Percentiles rank a stretch among this genome's conserved stretches.
phyloP scores from a whole-genome alignment of 2,329 filamentous ascomycete species.

The Periconia sp. region DNA sequence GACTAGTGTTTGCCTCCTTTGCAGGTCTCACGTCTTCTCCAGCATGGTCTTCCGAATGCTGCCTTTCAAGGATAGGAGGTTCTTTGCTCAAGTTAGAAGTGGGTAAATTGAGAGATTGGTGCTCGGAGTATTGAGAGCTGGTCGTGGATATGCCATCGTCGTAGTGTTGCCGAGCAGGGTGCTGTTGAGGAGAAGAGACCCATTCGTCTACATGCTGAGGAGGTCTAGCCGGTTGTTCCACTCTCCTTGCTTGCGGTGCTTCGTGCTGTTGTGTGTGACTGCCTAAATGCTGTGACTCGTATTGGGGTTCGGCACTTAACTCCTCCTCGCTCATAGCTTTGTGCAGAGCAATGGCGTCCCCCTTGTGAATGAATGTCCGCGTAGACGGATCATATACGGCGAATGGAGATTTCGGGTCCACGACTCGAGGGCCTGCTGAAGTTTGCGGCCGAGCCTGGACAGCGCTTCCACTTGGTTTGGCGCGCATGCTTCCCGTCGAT shows the following conservation, averaged over 20 bases:
- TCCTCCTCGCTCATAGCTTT: constrained; percentile 33
- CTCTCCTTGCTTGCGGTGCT: not conserved
- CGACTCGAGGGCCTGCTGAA: constrained; percentile 13
- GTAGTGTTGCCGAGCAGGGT: constrained; percentile 1
- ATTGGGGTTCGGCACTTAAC: constrained; percentile 7
- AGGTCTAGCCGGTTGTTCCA: constrained; percentile 1
- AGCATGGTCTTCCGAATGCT: constrained; percentile 47
- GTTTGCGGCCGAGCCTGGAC: constrained; percentile 31
- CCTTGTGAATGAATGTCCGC: constrained; percentile 40
- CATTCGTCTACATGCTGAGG: not conserved
- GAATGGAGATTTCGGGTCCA: constrained; percentile 41
- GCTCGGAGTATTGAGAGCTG: not conserved
- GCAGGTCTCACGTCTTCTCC: constrained; percentile 42
- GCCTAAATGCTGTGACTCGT: not conserved
- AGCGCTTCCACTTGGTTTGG: constrained; percentile 52
- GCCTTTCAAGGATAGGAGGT: constrained; percentile 11
- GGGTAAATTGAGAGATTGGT: not conserved
- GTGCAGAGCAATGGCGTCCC: constrained; percentile 38
- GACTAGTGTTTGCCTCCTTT: constrained; percentile 22
- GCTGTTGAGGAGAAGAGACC: constrained; percentile 8
- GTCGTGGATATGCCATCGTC: not conserved
- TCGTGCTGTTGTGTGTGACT: not conserved
- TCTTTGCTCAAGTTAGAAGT: not conserved
- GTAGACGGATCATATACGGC: constrained; percentile 42
- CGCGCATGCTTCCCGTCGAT: constrained; percentile 56